Percentiles rank a stretch among this genome's conserved stretches.
Conservation (phyloP, 2,329 filamentous ascomycete genomes). For the Coleophoma crateriformis region DNA sequence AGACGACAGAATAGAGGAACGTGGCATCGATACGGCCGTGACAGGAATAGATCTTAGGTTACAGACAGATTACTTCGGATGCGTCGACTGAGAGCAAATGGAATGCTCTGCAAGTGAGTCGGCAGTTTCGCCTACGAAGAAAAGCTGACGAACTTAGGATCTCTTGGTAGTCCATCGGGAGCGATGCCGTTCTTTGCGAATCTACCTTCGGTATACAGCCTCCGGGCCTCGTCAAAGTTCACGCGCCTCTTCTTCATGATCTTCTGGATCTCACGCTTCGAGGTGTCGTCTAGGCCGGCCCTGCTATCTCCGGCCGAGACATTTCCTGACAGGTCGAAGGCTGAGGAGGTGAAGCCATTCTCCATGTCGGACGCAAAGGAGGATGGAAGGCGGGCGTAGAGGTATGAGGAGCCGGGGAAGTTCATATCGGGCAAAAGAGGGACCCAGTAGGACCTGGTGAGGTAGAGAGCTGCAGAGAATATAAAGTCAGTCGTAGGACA, state of each 20-base stretch:
- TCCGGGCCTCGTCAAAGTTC: constrained; percentile 84
- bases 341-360: constrained; percentile 74
- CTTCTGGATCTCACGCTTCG: constrained; percentile 75
- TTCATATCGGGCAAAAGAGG: constrained; percentile 58
- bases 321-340: constrained; percentile 80
- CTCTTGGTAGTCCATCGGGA: constrained; percentile 77
- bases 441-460: constrained; percentile 75
- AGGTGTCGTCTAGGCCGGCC: constrained; percentile 72
- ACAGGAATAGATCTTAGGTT: too few relatives aligned
- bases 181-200: constrained; percentile 88
- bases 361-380: constrained; percentile 83
- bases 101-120: neutral
- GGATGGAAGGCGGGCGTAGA: constrained; percentile 73
- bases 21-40: too few relatives aligned
- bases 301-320: constrained; percentile 73
- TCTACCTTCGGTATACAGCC: constrained; percentile 77
- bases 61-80: too few relatives aligned
- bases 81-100: neutral
- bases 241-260: constrained; percentile 87
- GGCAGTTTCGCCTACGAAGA: constrained; percentile 20
- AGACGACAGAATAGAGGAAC: neutral
- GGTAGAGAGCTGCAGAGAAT: constrained; percentile 57
- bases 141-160: constrained; percentile 96
- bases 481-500: too few relatives aligned
- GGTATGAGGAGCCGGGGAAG: constrained; percentile 46